Base-by-base conservation (phyloP, 768 basidiomycete genomes). In the Fibroporia radiculosa region DNA sequence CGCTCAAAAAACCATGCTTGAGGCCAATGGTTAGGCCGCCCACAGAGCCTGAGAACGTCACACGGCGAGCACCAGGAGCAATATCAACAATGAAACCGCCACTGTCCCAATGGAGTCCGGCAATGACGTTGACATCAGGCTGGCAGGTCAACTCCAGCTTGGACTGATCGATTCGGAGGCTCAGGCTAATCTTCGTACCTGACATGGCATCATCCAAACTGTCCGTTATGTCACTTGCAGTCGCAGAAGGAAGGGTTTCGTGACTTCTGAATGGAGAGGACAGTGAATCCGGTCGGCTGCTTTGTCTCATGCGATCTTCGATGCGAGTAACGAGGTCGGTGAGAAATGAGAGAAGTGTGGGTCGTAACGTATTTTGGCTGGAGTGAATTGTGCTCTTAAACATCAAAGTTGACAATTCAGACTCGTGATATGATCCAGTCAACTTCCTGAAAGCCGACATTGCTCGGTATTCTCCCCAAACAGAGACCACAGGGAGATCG, bases 91-190 rank as follows among this genome's bases (percentile, higher is more conserved):
- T 66, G 57, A 97, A 93, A 0, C 92, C 93, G 32, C 95, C 95
- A 53, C 88, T 93, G 43, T 95, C 85, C 95, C 95, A 98, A 37
- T 88, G 76, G 26, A 96, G 58, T 1, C 83, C 84, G 12, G 88
- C 90, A 32, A 84, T 73, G n/a, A 96, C 93, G 51, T 93, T 91
- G 41, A 92, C 89, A 56, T 93, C 90, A 0, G 91, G 91, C 48
- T 82, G 80, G 53, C 95, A 97, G 1, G 86, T 89, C 22, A 98
- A 66, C 47, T 86, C 81, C 40, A 98, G 72, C 44, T 75, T 81
- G 0, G 95, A 97, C 56, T 83, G 77, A 57, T 97, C 92, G 52
- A 98, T 95, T 23, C 89, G 86, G 26, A 98, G 71, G 54, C 89
- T 91, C 65, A 96, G 78, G 48, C 77, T 85, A 53, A 95, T 78